These are phyloP conservation scores for Fusarium phyllophilum DNA, from an alignment of 2,329 filamentous ascomycete genomes.

Conservation along the genomic window DNA sequence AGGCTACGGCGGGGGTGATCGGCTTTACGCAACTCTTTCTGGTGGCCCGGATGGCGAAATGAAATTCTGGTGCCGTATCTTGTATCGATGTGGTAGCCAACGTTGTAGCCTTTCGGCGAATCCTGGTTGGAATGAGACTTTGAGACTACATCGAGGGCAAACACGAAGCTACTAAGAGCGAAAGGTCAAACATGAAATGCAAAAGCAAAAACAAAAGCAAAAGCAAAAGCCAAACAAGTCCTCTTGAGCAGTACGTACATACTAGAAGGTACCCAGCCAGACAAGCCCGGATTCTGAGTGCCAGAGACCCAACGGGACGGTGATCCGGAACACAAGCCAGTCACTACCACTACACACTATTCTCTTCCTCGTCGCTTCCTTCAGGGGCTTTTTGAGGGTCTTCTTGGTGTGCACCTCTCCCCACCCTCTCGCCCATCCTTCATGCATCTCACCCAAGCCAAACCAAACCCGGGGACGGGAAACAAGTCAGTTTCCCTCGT, in stretches of 20 bases:
- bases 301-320: conserved; percentile 30
- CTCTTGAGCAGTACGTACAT: neutral
- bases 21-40: conserved; percentile 16
- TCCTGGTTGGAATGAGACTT: conserved; percentile 33
- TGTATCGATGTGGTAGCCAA: conserved; percentile 15
- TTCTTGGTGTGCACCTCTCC: conserved; percentile 20
- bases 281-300: conserved; percentile 6
- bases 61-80: neutral
- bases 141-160: conserved; percentile 19
- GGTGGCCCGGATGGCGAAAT: conserved; percentile 19
- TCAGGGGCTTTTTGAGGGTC: conserved; percentile 29
- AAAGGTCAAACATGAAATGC: neutral
- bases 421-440: conserved; percentile 9
- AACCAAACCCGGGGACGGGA: conserved; percentile 23
- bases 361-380: neutral
- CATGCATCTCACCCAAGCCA: conserved; percentile 27
- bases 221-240: neutral
- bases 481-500: conserved; percentile 22
- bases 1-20: conserved; percentile 27
- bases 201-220: neutral
- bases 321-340: conserved; percentile 26
- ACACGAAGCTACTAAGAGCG: conserved; percentile 15
- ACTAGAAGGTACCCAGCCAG: neutral
- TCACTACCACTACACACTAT: conserved; percentile 10
- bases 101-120: conserved; percentile 27